Base-by-base conservation (phyloP, 176 grass and related monocot species). In the Carex parvula region DNA sequence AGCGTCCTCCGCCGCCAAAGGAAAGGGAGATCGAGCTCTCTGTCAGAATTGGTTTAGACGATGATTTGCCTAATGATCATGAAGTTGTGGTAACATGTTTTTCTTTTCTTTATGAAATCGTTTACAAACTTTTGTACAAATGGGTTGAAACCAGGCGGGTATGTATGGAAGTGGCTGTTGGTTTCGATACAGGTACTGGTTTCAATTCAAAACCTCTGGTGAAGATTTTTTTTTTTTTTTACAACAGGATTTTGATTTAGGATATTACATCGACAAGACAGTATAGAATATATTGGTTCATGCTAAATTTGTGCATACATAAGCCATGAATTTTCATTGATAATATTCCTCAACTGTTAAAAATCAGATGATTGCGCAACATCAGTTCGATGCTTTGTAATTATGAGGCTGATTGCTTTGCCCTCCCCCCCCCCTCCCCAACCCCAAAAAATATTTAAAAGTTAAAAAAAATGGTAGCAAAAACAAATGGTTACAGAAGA, bases 41-140 rank as follows among this genome's bases (percentile, higher is more conserved):
- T 88, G 91, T 92, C n/a, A 79, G 86, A 33, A 90, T 99, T 84
- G 15, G 70, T 60, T 35, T 95, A 24, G 88, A 99, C 22, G 89
- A 95, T 41, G 88, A 88, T 59, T 66, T 92, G 85, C 91, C 96
- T 60, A 90, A 93, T 21, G 93, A 99, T 74, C 42, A 87, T 64
- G 96, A 99, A 92, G 89, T 99, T 55, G 78, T 99, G 93, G 96
- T 95, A 92, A 10, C 55, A 18, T 16, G 79, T 89, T 26, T 63
- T 9, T 55, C 17, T 67, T 17, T 35, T 39, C 37, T 6, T 67
- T 67, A 6, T 18, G 30, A 18, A 37, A 8, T 39, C 16, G 5
- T 9, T 75, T 54, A 4, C 37, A 44, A n/a, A 52, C 20, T 48
- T 12, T 24, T 48, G 30, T 35, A 67, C 29, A 67, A 52, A 73